Conservation (phyloP, 2,329 filamentous ascomycete species). For the Diaporthe eres region DNA sequence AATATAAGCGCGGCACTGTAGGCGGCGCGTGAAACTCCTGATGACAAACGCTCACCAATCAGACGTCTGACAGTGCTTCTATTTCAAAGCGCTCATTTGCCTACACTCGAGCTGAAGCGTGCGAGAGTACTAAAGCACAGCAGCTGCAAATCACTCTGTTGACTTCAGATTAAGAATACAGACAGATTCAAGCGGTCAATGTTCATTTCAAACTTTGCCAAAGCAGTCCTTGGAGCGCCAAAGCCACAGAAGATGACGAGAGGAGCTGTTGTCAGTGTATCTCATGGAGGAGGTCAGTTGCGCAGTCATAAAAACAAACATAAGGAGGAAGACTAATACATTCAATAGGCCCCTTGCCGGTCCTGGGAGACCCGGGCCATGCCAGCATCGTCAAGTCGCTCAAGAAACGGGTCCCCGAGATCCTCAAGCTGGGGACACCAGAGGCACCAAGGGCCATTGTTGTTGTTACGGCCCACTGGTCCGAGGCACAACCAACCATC, state of each 20-base stretch:
- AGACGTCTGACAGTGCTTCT: not conserved
- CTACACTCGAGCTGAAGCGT: not conserved
- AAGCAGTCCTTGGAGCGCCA: not conserved
- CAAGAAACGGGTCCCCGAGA: slow-evolving; percentile 65
- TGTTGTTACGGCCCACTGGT: slow-evolving; percentile 73
- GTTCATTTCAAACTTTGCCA: not conserved
- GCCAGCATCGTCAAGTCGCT: slow-evolving; percentile 65
- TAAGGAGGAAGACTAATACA: not conserved
- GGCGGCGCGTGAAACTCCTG: slow-evolving; percentile 15
- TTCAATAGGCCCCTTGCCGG: slow-evolving; percentile 66
- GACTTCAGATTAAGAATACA: not conserved
- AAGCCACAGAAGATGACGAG: slow-evolving; percentile 53
- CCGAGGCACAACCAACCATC: slow-evolving; percentile 62
- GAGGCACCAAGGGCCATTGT: slow-evolving; percentile 66
- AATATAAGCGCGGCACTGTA: slow-evolving; percentile 18
- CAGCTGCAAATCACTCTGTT: not conserved
- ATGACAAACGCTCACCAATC: slow-evolving; percentile 35
- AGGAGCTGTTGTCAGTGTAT: slow-evolving; percentile 62
- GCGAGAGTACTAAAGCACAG: slow-evolving; percentile 1
- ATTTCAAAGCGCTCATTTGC: slow-evolving; percentile 12
- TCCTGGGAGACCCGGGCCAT: slow-evolving; percentile 69
- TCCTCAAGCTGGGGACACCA: slow-evolving; percentile 67
- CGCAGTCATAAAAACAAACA: not conserved
- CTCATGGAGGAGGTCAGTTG: slow-evolving; percentile 62
- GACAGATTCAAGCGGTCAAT: not conserved